These are phyloP conservation scores for Plasmodium yoelii DNA, from an alignment of 169 alveolate genomes.

Conservation along the genomic window DNA sequence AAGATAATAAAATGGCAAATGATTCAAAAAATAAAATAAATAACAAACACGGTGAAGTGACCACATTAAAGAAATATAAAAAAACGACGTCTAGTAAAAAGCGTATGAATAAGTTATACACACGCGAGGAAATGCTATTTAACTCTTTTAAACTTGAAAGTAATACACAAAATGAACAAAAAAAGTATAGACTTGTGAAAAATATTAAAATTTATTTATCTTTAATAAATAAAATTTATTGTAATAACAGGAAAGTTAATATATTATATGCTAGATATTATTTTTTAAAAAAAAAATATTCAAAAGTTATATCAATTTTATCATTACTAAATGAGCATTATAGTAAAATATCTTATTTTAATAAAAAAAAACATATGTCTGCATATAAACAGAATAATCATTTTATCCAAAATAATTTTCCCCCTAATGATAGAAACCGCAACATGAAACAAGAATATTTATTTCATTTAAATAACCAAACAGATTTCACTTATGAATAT, in stretches of 20 bases:
- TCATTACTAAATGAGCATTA: constrained; percentile 60
- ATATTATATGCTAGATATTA: constrained; percentile 68
- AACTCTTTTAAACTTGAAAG: constrained; percentile 16
- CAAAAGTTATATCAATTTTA: constrained; percentile 48
- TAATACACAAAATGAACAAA: constrained; percentile 33
- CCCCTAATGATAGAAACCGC: neutral
- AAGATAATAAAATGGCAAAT: neutral
- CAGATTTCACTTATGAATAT: constrained; percentile 68
- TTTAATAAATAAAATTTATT: constrained; percentile 52
- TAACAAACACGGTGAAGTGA: neutral
- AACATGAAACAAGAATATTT: neutral
- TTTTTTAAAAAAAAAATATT: constrained; percentile 62
- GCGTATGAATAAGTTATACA: constrained; percentile 26
- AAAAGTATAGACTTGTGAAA: constrained; percentile 46
- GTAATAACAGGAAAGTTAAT: constrained; percentile 59
- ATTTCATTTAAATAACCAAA: constrained; percentile 58
- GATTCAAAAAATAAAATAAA: neutral
- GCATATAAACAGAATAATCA: neutral
- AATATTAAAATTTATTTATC: constrained; percentile 66
- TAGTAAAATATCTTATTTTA: constrained; percentile 23
- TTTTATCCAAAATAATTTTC: neutral
- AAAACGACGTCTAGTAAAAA: neutral
- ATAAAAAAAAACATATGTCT: neutral
- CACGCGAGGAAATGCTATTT: constrained; percentile 41
- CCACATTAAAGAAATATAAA: neutral